Conservation (phyloP, 306 rosid species). For the Leucaena leucocephala region DNA sequence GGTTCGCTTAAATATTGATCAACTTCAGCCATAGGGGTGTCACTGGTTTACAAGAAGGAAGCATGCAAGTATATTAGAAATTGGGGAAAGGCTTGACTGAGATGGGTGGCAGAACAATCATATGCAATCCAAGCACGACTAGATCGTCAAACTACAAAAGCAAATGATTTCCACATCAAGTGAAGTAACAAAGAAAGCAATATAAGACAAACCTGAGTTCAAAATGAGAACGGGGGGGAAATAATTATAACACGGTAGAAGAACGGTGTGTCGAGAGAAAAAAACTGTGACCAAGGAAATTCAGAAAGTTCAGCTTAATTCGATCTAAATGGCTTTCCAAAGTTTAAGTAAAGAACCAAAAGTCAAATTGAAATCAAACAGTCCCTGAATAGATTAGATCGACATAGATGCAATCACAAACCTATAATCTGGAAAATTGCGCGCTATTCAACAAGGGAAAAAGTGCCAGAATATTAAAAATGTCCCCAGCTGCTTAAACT, state of each 20-base stretch:
- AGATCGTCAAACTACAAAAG: neutral
- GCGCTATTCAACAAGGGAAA: neutral
- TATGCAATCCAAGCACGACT: neutral
- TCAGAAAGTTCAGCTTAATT: neutral
- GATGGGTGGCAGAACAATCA: neutral
- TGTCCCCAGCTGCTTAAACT: neutral
- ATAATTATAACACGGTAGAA: neutral
- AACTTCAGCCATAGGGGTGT: conserved; percentile 64
- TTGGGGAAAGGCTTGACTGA: neutral
- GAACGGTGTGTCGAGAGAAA: no score
- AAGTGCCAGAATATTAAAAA: neutral
- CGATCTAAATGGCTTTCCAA: neutral
- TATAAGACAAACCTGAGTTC: neutral
- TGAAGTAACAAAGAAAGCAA: neutral
- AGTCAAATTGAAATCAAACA: neutral
- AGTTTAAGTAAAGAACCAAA: neutral
- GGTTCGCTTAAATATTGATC: conserved; percentile 49
- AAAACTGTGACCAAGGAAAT: no score
- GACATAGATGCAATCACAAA: neutral
- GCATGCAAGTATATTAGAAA: conserved; percentile 1
- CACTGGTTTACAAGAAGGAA: conserved; percentile 35
- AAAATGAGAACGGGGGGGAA: neutral
- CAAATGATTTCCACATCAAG: conserved; percentile 1
- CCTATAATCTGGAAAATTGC: neutral
- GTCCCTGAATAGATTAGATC: neutral